Percentiles rank a stretch among this genome's conserved stretches.
These are phyloP conservation scores for Yamadazyma spencermartinsiae DNA, from an alignment of 1,139 yeast genomes.

Conservation along the genomic window DNA sequence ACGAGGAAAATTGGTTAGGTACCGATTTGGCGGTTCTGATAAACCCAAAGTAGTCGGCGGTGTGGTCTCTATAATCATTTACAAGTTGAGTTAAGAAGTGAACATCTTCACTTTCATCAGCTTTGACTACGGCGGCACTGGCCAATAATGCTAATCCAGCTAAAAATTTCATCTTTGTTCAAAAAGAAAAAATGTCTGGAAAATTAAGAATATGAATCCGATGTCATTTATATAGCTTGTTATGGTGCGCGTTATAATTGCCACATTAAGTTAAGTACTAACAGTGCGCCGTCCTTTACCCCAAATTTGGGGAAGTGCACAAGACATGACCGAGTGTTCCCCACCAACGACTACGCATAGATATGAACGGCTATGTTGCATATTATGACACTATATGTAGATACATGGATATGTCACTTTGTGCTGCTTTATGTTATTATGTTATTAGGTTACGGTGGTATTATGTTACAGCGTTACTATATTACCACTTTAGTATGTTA, in stretches of 20 bases:
- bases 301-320: constrained; percentile 7
- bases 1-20: constrained; percentile 35
- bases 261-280: constrained; percentile 1
- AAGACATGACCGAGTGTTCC: too few species aligned
- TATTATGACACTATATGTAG: too few species aligned
- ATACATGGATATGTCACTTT: too few species aligned
- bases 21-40: constrained; percentile 34
- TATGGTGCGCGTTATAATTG: background rate
- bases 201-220: background rate
- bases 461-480: too few species aligned
- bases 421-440: too few species aligned
- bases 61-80: constrained; percentile 31
- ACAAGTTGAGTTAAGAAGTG: constrained; percentile 43
- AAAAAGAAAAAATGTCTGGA: background rate
- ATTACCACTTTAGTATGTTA: too few species aligned
- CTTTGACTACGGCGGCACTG: constrained; percentile 21
- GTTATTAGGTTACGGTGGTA: too few species aligned
- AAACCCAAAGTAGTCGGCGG: constrained; percentile 28
- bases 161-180: constrained; percentile 8
- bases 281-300: constrained; percentile 10
- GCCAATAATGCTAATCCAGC: constrained; percentile 5
- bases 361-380: too few species aligned
- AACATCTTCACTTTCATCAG: constrained; percentile 31
- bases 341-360: too few species aligned
- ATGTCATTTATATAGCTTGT: background rate